Base-by-base conservation (phyloP, 2,329 filamentous ascomycete species). In the Rachicladosporium sp. region DNA sequence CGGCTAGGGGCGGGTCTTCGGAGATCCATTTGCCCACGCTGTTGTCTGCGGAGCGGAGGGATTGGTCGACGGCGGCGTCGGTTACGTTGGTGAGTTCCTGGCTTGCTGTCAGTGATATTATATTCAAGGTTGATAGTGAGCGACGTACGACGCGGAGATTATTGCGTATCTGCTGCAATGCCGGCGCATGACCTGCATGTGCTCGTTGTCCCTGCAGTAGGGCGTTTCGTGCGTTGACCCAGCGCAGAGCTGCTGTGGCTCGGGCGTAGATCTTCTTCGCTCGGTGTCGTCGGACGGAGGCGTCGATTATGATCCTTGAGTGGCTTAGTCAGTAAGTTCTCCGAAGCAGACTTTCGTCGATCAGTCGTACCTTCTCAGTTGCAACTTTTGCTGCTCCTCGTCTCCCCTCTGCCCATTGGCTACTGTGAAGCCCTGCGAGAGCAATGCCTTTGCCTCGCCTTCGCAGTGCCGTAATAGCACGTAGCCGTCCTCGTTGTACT, bases 241-340 rank as follows among this genome's bases (percentile, higher is more conserved):
- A 80, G 50, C 74, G 64, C 43, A 70, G 61, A 4, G 70, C 74
- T 12, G 74, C 73, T 2, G 71, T 68, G 10, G 71, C 71, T 45
- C 68, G 68, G 4, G 79, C 64, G 48, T 77, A 78, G 38, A 74
- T 68, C 46, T 70, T 71, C 53, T 80, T 74, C 35, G 73, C 75
- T 52, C 70, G 69, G 57, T 79, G 77, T 3, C 76, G 70, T 35
- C 76, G 68, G 29, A 73, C 66, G 36, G 70, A 69, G 31, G 73
- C 70, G 52, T 80, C 76, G 35, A 70, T 60, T 38, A 80, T 74
- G 35, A 80, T 70, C 36, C 76, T 79, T 19, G 15, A 19, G 46
- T 47, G 38, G 48, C 12, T 27, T 29, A 19, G 35, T 42, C 39
- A 46, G 38, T n/a, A 12, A 9, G n/a, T 10, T 15, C 15, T 10